A percentile compares a stretch with the other conserved stretches of the same genome.
phyloP scores from a whole-genome alignment of 257 asterid genomes.

The Ilex aquifolium region DNA sequence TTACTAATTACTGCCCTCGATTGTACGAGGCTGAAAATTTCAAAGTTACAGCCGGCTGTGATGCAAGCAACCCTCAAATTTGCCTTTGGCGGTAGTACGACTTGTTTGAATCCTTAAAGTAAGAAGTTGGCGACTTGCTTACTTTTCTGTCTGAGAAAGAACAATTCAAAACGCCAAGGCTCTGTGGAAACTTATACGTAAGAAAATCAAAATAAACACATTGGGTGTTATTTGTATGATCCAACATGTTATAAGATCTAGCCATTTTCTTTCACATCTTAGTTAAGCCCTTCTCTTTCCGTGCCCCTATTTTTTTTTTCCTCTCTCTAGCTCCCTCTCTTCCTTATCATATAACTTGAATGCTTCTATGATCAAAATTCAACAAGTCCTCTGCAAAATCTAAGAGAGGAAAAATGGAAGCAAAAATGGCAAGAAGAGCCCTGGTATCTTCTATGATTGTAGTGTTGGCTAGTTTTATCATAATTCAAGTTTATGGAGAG shows the following conservation, averaged over 20 bases:
- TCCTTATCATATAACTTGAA: neutral
- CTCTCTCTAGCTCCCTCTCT: neutral
- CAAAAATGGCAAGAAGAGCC: too few relatives aligned
- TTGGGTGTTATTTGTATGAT: conserved; percentile 17
- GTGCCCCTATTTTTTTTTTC: neutral
- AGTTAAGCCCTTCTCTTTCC: neutral
- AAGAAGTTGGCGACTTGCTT: neutral
- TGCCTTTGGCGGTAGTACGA: neutral
- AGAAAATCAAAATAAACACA: conserved; percentile 1
- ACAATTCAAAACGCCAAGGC: neutral
- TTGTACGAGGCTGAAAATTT: too few relatives aligned
- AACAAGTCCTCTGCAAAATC: conserved; percentile 4
- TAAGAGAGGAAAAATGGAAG: too few relatives aligned
- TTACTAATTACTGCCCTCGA: too few relatives aligned
- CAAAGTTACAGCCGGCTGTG: too few relatives aligned
- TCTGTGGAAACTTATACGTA: neutral
- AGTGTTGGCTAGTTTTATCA: too few relatives aligned
- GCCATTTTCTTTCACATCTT: neutral
- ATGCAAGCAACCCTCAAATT: too few relatives aligned
- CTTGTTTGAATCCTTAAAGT: conserved; percentile 1
- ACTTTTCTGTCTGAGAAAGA: too few relatives aligned
- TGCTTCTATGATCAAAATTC: neutral
- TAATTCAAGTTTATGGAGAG: conserved; percentile 5
- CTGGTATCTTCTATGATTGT: too few relatives aligned
- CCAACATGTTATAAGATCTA: neutral